These are phyloP conservation scores for Yarrowia sp. DNA, from an alignment of 805 yeast genomes.

Conservation along the genomic window DNA sequence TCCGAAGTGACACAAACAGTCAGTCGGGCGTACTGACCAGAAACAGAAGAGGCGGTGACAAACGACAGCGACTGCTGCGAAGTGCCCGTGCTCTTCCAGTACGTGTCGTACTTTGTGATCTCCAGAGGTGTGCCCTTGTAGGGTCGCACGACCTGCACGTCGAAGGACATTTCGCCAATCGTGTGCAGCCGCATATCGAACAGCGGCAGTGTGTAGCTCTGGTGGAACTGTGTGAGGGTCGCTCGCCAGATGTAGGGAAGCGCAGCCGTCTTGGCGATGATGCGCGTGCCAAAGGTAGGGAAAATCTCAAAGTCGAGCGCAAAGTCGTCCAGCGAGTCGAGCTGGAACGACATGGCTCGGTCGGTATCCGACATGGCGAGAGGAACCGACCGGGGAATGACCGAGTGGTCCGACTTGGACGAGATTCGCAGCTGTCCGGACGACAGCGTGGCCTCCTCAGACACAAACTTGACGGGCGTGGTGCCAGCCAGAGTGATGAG, in stretches of 20 bases:
- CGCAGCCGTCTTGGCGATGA: conserved; percentile 86
- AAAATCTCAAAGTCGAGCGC: conserved; percentile 82
- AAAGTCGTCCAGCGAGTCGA: conserved; percentile 71
- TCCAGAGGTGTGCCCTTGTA: conserved; percentile 80
- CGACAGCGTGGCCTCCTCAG: conserved; percentile 41
- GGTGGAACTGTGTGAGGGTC: conserved; percentile 32
- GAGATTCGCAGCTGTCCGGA: conserved; percentile 72
- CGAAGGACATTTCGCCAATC: conserved; percentile 76
- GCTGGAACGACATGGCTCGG: conserved; percentile 75
- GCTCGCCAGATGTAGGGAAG: conserved; percentile 51
- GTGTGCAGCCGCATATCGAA: conserved; percentile 77
- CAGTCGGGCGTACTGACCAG: conserved; percentile 72
- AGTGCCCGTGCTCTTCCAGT: conserved; percentile 84
- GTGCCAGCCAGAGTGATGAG: conserved; percentile 54
- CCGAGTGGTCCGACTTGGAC: conserved; percentile 65
- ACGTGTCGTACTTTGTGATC: conserved; percentile 89
- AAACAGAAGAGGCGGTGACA: conserved; percentile 86
- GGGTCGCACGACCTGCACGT: conserved; percentile 84
- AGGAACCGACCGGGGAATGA: conserved; percentile 82
- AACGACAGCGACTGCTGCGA: conserved; percentile 53
- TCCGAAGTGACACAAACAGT: conserved; percentile 73
- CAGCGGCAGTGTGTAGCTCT: conserved; percentile 57
- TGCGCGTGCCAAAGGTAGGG: conserved; percentile 91
- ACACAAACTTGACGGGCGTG: conserved; percentile 47
- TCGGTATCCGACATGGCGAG: conserved; percentile 72